phyloP scores from a whole-genome alignment of 208 protist species.

The Tritrichomonas foetus region DNA sequence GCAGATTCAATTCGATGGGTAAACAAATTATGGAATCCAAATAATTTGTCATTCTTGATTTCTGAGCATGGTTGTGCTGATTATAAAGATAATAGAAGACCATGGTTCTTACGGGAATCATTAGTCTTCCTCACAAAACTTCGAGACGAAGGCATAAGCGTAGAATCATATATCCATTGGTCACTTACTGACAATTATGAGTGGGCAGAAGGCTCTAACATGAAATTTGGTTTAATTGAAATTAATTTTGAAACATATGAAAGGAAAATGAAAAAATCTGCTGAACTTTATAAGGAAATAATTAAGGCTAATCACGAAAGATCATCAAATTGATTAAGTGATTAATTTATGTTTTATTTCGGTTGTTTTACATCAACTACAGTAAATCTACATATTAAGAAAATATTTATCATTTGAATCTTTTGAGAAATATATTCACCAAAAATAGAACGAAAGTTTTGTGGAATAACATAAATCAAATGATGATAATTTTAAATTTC shows the following conservation, averaged over 20 bases:
- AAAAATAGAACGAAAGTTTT: too few species aligned
- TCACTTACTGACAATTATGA: slow-evolving; percentile 57
- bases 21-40: not conserved
- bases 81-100: not conserved
- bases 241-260: slow-evolving; percentile 31
- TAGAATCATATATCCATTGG: slow-evolving; percentile 52
- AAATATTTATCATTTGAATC: too few species aligned
- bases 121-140: not conserved
- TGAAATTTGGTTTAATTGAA: slow-evolving; percentile 52
- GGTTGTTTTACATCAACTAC: too few species aligned
- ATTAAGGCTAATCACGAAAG: too few species aligned
- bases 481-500: too few species aligned
- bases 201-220: slow-evolving; percentile 56
- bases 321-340: too few species aligned
- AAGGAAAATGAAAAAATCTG: not conserved
- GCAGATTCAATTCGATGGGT: not conserved
- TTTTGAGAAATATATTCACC: too few species aligned
- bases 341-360: too few species aligned
- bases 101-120: not conserved
- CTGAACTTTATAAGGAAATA: not conserved
- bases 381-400: too few species aligned
- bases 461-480: too few species aligned
- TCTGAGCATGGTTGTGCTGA: slow-evolving; percentile 2
- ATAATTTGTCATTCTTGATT: not conserved
- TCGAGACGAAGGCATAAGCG: slow-evolving; percentile 29